Conservation (phyloP, 2,329 filamentous ascomycete species). For the Trichoderma pleuroti region DNA sequence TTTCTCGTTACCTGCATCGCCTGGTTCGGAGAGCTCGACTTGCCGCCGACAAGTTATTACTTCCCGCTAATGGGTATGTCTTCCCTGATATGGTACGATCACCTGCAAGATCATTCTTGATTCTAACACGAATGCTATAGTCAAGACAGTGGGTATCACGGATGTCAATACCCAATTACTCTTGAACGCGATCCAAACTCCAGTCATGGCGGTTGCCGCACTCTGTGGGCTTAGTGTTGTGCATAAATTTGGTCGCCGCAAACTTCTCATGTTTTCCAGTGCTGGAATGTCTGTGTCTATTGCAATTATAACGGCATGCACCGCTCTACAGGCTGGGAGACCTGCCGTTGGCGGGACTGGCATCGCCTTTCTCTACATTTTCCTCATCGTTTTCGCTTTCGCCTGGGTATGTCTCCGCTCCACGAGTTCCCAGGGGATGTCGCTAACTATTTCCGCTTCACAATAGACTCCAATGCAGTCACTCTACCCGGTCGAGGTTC, state of each 20-base stretch:
- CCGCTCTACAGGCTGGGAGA: not conserved
- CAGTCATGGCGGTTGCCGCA: not conserved
- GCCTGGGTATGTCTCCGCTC: not conserved
- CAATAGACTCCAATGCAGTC: constrained; percentile 1
- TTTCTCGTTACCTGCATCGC: not conserved
- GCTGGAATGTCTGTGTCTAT: not conserved
- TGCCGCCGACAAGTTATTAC: not conserved
- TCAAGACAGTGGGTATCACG: not conserved
- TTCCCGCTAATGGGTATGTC: not conserved
- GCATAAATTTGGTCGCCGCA: not conserved
- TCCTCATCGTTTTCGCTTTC: not conserved
- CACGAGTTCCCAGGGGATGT: rapidly evolving
- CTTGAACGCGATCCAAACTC: not conserved
- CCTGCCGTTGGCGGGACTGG: not conserved
- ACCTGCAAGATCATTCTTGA: no score
- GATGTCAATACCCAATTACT: not conserved
- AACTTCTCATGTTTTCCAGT: constrained; percentile 4
- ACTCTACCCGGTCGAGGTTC: not conserved
- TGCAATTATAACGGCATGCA: not conserved
- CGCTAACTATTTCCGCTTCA: not conserved
- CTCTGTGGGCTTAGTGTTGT: constrained; percentile 2
- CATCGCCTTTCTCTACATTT: not conserved
- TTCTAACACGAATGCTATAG: not conserved
- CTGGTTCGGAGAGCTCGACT: constrained; percentile 4
- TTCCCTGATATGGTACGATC: not conserved